Conservation (phyloP, 768 basidiomycete genomes). For the Lactarius hatsudake region DNA sequence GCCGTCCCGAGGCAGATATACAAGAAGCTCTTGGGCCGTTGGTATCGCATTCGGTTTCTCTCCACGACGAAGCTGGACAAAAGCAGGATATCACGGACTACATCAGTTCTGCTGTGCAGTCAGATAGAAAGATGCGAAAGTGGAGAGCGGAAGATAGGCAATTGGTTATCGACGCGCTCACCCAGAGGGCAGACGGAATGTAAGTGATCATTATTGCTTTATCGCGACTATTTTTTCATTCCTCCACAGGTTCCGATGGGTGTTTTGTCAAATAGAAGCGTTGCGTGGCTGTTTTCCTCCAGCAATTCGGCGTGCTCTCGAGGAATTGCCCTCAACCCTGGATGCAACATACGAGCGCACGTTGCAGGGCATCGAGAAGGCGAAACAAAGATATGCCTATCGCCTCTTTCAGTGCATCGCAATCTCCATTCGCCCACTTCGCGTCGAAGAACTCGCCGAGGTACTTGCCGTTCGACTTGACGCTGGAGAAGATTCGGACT, state of each 20-base stretch:
- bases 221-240: too few species aligned
- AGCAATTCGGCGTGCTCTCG: not conserved
- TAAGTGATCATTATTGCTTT: not conserved
- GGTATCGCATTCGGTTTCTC: not conserved
- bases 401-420: not conserved
- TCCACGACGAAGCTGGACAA: slow-evolving; percentile 13
- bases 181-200: slow-evolving; percentile 9
- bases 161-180: not conserved
- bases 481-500: not conserved
- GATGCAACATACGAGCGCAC: slow-evolving; percentile 9
- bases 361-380: slow-evolving; percentile 5
- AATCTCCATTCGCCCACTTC: slow-evolving; percentile 9
- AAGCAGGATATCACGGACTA: not conserved
- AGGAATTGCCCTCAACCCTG: slow-evolving; percentile 1
- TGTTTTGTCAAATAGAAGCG: slow-evolving; percentile 7
- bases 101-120: not conserved
- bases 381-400: not conserved
- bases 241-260: slow-evolving; percentile 6
- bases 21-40: not conserved
- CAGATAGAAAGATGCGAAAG: not conserved
- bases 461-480: not conserved
- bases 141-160: slow-evolving; percentile 7
- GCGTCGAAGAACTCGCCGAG: slow-evolving; percentile 13
- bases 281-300: slow-evolving; percentile 2
- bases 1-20: slow-evolving; percentile 10